Base-by-base conservation (phyloP, 305 asterid species). In the Fraxinus sp. region DNA sequence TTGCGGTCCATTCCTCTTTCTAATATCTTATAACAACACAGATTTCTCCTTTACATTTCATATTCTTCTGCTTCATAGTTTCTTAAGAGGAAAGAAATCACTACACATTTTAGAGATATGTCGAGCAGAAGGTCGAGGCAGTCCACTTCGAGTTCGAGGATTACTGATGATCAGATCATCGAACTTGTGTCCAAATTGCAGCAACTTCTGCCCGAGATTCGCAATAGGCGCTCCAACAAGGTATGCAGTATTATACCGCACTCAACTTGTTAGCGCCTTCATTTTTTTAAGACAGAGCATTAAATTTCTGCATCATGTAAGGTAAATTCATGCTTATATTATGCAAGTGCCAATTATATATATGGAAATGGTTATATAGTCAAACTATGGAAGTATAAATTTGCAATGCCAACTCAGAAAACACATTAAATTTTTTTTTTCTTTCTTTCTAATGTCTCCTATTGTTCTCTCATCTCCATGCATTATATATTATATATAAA, bases 71-170 rank as follows among this genome's bases (percentile, higher is more conserved):
- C 73, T 57, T 77, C 26, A 55, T 28, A 7, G 32, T 62, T 22
- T 62, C 32, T 22, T 16, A 62, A 62, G 30, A 62, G 22, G 32
- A 62, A 18, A 57, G 10, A 6, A 57, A 57, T 20, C 28, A 0
- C 68, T 7, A 18, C 6, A 24, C 20, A 79, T 1, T n/a, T 32
- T 76, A 35, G 0, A 86, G 87, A 74, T n/a, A 94, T 94, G 98
- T 95, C 98, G 1, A 91, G 92, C 80, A 92, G 97, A 89, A 91
- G 98, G 88, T 90, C 98, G 8, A 88, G 98, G 83, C 95, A 90
- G 71, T 80, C 95, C 13, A 20, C 88, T 4, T 81, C 87, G 5
- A 89, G 86, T n/a, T 80, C 96, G 0, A 87, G 98, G 80, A 95
- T 95, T 66, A 76, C 91, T 0, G 98, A 95, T 55, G 98, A 93